Evolutionary conservation across 2,329 filamentous ascomycete species (phyloP).

Genomic region (Cytospora chrysosperma): DNA sequence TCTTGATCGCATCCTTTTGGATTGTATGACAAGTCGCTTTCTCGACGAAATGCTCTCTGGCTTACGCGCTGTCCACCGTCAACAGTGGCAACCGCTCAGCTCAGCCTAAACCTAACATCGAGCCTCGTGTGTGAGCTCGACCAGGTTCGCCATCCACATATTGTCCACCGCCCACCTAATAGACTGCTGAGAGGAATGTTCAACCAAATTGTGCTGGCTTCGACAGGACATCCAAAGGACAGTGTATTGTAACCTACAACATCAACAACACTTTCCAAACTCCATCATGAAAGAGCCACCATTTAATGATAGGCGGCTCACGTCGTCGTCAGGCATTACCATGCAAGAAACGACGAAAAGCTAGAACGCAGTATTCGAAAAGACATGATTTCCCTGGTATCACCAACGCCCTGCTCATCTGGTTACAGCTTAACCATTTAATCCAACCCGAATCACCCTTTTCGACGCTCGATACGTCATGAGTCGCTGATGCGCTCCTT

Average conservation of each 20-base stretch:
- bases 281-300: not conserved
- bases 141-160: not conserved
- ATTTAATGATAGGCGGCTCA: not conserved
- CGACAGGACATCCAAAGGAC: not conserved
- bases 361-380: not conserved
- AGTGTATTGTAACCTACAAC: not conserved
- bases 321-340: not conserved
- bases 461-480: constrained; percentile 23
- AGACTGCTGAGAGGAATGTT: not conserved
- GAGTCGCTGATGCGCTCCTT: constrained; percentile 38
- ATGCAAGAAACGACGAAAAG: not conserved
- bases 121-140: not conserved
- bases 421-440: not conserved
- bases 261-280: not conserved
- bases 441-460: not conserved
- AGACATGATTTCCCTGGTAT: not conserved
- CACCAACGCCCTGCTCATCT: not conserved
- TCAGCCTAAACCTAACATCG: not conserved
- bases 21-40: not conserved
- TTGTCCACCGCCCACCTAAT: not conserved
- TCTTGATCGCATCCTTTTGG: not conserved
- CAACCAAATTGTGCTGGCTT: not conserved
- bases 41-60: not conserved
- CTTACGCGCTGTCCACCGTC: not conserved
- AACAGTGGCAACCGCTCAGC: not conserved